Conservation (phyloP, 2,329 filamentous ascomycete species). For the Pestalotiopsis sp. region DNA sequence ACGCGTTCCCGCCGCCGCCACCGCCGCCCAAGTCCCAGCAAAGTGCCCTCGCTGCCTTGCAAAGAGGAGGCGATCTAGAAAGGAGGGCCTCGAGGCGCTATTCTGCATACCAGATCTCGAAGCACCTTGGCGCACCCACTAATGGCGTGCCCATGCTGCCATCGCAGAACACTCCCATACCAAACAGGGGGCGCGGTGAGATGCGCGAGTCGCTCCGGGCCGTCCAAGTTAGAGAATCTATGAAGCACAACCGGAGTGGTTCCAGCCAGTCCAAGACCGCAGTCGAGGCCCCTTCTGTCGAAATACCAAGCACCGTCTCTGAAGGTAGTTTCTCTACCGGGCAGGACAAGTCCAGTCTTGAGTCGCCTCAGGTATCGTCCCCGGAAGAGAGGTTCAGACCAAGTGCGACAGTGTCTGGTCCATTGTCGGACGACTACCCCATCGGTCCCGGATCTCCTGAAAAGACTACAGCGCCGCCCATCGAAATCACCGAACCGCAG, state of each 20-base stretch:
- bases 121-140: slow-evolving; percentile 80
- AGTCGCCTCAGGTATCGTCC: slow-evolving; percentile 56
- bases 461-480: slow-evolving; percentile 24
- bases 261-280: slow-evolving; percentile 47
- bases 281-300: slow-evolving; percentile 64
- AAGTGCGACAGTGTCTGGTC: slow-evolving; percentile 63
- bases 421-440: slow-evolving; percentile 53
- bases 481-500: slow-evolving; percentile 20
- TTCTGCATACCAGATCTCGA: slow-evolving; percentile 95
- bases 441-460: slow-evolving; percentile 33
- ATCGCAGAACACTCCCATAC: slow-evolving; percentile 78
- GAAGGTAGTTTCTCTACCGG: slow-evolving; percentile 55
- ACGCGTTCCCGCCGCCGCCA: slow-evolving; percentile 73
- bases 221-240: slow-evolving; percentile 56
- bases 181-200: slow-evolving; percentile 80
- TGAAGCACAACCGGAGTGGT: slow-evolving; percentile 51
- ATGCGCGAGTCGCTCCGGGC: slow-evolving; percentile 81
- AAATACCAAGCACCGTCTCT: slow-evolving; percentile 61
- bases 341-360: slow-evolving; percentile 31
- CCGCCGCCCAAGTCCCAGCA: slow-evolving; percentile 83
- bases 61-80: slow-evolving; percentile 90
- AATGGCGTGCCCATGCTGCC: slow-evolving; percentile 88
- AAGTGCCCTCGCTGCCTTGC: slow-evolving; percentile 87
- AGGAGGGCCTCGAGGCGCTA: slow-evolving; percentile 90
- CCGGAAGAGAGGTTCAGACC: slow-evolving; percentile 67